Conservation (phyloP, 345 rosid species). For the Luvunga scandens region DNA sequence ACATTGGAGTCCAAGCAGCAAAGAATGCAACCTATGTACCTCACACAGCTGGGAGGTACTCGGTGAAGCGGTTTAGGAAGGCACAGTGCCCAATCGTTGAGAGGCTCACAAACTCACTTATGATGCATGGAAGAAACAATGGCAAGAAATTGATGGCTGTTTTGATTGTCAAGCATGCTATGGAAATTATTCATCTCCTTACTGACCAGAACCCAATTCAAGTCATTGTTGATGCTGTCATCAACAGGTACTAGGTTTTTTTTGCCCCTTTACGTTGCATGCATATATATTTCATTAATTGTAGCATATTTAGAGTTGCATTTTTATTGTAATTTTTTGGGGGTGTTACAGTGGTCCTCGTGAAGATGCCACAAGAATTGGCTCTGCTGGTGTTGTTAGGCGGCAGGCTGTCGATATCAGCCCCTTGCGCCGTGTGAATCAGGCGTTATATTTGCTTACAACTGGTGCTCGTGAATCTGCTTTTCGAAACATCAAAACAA, state of each 20-base stretch:
- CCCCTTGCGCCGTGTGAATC: slow-evolving; percentile 76
- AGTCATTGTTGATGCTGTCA: slow-evolving; percentile 70
- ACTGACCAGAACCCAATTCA: slow-evolving; percentile 77
- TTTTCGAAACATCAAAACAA: slow-evolving; percentile 75
- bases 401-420: slow-evolving; percentile 90
- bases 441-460: slow-evolving; percentile 67
- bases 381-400: slow-evolving; percentile 87
- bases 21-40: slow-evolving; percentile 78
- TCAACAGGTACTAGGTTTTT: slow-evolving; percentile 49
- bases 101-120: slow-evolving; percentile 81
- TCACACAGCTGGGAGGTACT: slow-evolving; percentile 84
- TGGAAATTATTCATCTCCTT: slow-evolving; percentile 75
- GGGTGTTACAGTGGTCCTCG: slow-evolving; percentile 58
- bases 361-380: slow-evolving; percentile 84
- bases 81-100: slow-evolving; percentile 86
- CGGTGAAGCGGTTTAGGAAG: slow-evolving; percentile 81
- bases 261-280: too few relatives aligned
- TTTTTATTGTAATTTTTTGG: background rate
- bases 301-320: too few relatives aligned
- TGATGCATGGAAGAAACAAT: slow-evolving; percentile 88
- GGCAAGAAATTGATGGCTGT: slow-evolving; percentile 84
- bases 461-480: slow-evolving; percentile 90
- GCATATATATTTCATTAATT: too few relatives aligned
- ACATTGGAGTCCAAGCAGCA: background rate
- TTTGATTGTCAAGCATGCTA: slow-evolving; percentile 65